phyloP scores from a whole-genome alignment of 2,329 filamentous ascomycete species.

The Rhytidhysteron rufulum region DNA sequence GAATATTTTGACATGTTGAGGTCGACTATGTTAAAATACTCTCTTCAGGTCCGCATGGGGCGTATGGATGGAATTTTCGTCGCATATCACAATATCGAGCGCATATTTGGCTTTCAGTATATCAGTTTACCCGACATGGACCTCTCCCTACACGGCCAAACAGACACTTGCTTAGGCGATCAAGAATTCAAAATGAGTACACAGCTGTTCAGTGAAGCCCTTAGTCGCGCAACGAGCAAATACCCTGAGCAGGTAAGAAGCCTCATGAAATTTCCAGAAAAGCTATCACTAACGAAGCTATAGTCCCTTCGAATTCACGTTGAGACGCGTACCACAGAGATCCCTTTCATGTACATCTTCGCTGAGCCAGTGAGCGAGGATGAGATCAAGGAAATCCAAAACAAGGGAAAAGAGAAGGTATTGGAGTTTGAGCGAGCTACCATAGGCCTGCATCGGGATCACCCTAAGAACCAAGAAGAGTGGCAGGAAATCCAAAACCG shows the following conservation, averaged over 20 bases:
- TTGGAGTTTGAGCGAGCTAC: slow-evolving; percentile 66
- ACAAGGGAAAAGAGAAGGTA: slow-evolving; percentile 59
- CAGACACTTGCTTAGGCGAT: slow-evolving; percentile 65
- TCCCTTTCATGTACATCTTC: slow-evolving; percentile 81
- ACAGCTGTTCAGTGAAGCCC: slow-evolving; percentile 69
- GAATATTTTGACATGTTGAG: slow-evolving; percentile 98
- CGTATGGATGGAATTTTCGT: slow-evolving; percentile 99
- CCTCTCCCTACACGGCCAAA: slow-evolving; percentile 75
- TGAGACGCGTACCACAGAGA: slow-evolving; percentile 63
- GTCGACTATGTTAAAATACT: slow-evolving; percentile 93
- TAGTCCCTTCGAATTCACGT: slow-evolving; percentile 74
- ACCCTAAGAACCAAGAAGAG: slow-evolving; percentile 23
- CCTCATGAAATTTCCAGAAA: neutral
- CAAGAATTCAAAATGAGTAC: slow-evolving; percentile 82
- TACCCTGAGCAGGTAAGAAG: slow-evolving; percentile 62
- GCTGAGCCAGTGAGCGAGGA: slow-evolving; percentile 76
- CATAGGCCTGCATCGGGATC: slow-evolving; percentile 39
- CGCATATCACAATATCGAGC: slow-evolving; percentile 89
- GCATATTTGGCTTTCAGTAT: slow-evolving; percentile 98
- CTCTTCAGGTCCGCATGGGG: slow-evolving; percentile 91
- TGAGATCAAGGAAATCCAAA: slow-evolving; percentile 72
- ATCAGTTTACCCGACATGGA: slow-evolving; percentile 86
- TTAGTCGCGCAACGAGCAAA: slow-evolving; percentile 69
- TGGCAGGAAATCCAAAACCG: slow-evolving; percentile 30
- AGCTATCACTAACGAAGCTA: slow-evolving; percentile 7